phyloP scores from a whole-genome alignment of 106 monocot species.

The Alisma plantagoaquatica region DNA sequence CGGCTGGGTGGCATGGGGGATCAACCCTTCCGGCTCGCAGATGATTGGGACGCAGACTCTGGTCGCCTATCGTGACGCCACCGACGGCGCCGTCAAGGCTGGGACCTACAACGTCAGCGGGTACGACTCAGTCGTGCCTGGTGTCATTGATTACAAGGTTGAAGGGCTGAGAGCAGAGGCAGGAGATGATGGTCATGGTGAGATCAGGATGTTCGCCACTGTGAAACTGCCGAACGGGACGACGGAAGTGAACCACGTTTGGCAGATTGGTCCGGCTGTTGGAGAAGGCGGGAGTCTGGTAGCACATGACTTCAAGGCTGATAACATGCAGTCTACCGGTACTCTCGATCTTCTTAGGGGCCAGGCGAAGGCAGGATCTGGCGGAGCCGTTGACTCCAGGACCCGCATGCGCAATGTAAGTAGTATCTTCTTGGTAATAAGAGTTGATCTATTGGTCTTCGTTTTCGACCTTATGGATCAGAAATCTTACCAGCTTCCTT shows the following conservation, averaged over 20 bases:
- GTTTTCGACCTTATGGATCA: slow-evolving; percentile 9
- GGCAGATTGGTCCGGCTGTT: slow-evolving; percentile 32
- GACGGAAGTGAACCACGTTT: slow-evolving; percentile 38
- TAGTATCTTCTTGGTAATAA: slow-evolving; percentile 22
- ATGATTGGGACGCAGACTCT: slow-evolving; percentile 68
- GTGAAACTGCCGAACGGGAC: slow-evolving; percentile 40
- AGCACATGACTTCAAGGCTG: no score
- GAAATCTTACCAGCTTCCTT: no score
- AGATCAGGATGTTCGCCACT: slow-evolving; percentile 19
- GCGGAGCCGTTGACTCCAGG: no score
- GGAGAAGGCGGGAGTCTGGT: no score
- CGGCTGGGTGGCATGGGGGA: slow-evolving; percentile 76
- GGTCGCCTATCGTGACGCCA: slow-evolving; percentile 58
- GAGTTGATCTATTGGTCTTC: slow-evolving; percentile 8
- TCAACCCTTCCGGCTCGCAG: slow-evolving; percentile 50
- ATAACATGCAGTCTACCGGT: no score
- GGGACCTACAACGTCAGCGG: no score
- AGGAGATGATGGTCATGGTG: background rate
- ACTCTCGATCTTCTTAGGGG: no score
- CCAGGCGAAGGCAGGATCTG: no score
- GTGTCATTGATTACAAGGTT: slow-evolving; percentile 48
- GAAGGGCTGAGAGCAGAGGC: slow-evolving; percentile 61
- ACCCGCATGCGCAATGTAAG: no score
- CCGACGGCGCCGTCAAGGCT: slow-evolving; percentile 30
- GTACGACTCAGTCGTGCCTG: slow-evolving; percentile 67